phyloP scores from a whole-genome alignment of 164 flowering plant species.

The Warburgia ugandensis region DNA sequence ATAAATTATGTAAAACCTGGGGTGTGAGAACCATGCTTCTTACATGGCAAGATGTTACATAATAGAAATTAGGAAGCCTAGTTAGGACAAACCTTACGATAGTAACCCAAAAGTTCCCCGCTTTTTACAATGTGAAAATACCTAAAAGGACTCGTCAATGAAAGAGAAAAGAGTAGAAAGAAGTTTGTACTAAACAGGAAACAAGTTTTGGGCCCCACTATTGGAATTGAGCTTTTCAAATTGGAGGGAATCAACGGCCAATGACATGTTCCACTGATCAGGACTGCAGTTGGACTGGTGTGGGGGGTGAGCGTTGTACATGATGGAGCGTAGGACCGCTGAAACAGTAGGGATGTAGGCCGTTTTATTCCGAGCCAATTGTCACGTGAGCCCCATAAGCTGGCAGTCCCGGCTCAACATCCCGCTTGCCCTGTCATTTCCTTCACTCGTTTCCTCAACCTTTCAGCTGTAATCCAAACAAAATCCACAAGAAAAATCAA shows the following conservation, averaged over 20 bases:
- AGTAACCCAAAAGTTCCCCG: slow-evolving; percentile 1
- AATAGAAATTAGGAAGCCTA: too few species aligned
- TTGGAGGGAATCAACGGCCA: slow-evolving; percentile 93
- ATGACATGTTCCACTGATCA: slow-evolving; percentile 97
- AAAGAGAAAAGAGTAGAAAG: slow-evolving; percentile 7
- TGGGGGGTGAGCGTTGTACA: slow-evolving; percentile 85
- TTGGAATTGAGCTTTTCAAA: slow-evolving; percentile 42
- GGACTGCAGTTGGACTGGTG: slow-evolving; percentile 79
- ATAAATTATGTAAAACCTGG: too few species aligned
- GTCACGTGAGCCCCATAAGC: slow-evolving; percentile 98
- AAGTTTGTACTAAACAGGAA: slow-evolving; percentile 15
- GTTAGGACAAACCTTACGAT: too few species aligned
- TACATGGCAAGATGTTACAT: too few species aligned
- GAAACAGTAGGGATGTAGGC: slow-evolving; percentile 96
- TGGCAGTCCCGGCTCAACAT: slow-evolving; percentile 86
- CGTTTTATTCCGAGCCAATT: slow-evolving; percentile 82
- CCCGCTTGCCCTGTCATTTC: slow-evolving; percentile 53
- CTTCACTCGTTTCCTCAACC: slow-evolving; percentile 33
- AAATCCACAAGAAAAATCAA: background rate
- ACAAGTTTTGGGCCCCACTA: slow-evolving; percentile 1
- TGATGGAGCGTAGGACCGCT: slow-evolving; percentile 87
- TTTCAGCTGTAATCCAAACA: slow-evolving; percentile 32
- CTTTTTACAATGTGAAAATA: slow-evolving; percentile 10
- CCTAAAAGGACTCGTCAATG: slow-evolving; percentile 13
- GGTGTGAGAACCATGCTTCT: too few species aligned